Evolutionary conservation across 306 rosid species (phyloP), one percentile per base, ranked within the genome.

Genomic region (Sicyos edulis): DNA sequence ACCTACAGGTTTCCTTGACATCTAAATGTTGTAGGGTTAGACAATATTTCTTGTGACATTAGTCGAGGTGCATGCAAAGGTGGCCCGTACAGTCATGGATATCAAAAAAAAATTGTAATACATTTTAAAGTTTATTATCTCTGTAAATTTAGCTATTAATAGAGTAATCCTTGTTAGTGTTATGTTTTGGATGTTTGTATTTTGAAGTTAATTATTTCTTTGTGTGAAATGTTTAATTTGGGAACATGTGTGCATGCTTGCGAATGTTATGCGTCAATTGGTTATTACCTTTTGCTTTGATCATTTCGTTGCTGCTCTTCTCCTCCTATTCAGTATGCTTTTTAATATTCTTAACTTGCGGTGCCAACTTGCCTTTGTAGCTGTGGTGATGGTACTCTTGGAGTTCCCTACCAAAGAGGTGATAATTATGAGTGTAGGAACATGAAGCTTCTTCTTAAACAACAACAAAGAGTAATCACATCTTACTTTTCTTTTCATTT

Each of bases 381-480:
- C 68, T 95, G 97, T 67, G 99, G 99, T 3, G 99, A 95, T 85
- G 99, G 99, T 71, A 76, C 87, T 75, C 95, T 95, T 75, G 99
- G 99, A 59, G 89, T 81, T 83, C 99, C 99, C 45, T 83, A 84
- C 80, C 99, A 95, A 87, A 84, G 97, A 83, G 99, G 99, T 76
- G 99, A 95, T 85, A 95, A 95, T 86, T 95, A 91, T 83, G 99
- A 95, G 80, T 95, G 99, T 80, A 87, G 99, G 82, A 95, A 95
- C 84, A 95, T 95, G 99, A 95, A 95, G 87, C 99, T 95, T 67
- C 97, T 95, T 84, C 97, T 95, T 80, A 95, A 89, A 81, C 97
- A 91, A 76, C 99, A 95, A 79, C 99, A 89, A 77, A 89, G 89
- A 92, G 99, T 95, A 91, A 77, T 75, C 54, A 49, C 71, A 72